A percentile compares a stretch with the other conserved stretches of the same genome.
Evolutionary conservation across 805 yeast species (phyloP).

Genomic region (Saccharomycopsis malanga): DNA sequence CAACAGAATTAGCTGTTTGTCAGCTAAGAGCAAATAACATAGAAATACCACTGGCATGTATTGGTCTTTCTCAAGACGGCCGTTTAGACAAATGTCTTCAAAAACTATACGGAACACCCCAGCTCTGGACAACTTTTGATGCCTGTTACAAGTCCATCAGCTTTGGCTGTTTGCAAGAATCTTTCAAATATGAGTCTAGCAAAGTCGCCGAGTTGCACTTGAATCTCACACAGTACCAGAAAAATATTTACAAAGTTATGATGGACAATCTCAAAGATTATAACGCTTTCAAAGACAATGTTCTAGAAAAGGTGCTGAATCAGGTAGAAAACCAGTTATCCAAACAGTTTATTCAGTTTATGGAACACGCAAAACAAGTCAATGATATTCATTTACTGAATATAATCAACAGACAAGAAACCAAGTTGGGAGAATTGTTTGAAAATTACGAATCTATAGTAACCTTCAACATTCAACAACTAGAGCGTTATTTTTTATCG

Average conservation of each 20-base stretch:
- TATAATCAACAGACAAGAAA: no score
- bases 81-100: not conserved
- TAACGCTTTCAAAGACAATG: not conserved
- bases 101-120: conserved; percentile 16
- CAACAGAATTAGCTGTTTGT: conserved; percentile 2
- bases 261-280: not conserved
- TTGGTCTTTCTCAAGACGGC: not conserved
- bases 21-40: not conserved
- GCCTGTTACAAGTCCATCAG: conserved; percentile 14
- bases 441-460: not conserved
- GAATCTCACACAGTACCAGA: conserved; percentile 9
- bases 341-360: not conserved
- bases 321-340: not conserved
- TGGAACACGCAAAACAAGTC: not conserved
- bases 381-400: no score
- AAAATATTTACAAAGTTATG: not conserved
- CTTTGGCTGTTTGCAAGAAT: conserved; percentile 16
- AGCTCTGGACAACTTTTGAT: conserved; percentile 21
- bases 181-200: conserved; percentile 8
- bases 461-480: no score
- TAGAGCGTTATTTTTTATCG: no score
- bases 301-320: not conserved
- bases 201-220: conserved; percentile 14
- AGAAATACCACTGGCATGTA: not conserved
- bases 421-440: not conserved